Percentiles rank a stretch among this genome's conserved stretches.
phyloP scores from a whole-genome alignment of 179 eudicot species.

The Beta corolliflora region DNA sequence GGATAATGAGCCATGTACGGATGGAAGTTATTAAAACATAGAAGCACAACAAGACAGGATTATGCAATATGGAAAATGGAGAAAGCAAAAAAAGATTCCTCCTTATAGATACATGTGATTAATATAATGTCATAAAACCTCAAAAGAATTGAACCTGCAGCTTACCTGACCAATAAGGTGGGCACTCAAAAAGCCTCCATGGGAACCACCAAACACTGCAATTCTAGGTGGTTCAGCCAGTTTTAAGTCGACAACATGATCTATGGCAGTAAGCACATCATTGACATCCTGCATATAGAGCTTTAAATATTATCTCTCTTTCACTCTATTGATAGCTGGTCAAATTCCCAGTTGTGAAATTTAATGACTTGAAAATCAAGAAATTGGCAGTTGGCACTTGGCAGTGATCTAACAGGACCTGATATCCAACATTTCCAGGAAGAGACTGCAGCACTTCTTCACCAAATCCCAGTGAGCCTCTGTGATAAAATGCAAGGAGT shows the following conservation, averaged over 20 bases:
- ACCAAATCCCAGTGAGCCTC: constrained; percentile 96
- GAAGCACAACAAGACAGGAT: neutral
- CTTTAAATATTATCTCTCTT: neutral
- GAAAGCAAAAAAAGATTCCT: neutral
- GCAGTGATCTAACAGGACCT: constrained; percentile 44
- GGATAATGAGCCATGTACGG: neutral
- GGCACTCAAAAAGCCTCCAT: constrained; percentile 95
- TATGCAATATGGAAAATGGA: neutral
- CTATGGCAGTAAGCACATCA: constrained; percentile 87
- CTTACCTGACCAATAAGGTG: constrained; percentile 96
- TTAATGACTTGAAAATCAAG: neutral
- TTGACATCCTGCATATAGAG: constrained; percentile 62
- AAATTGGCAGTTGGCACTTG: neutral
- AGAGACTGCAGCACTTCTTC: constrained; percentile 98
- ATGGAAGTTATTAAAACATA: neutral
- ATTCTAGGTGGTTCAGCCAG: constrained; percentile 80
- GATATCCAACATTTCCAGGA: constrained; percentile 81
- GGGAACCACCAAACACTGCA: constrained; percentile 83
- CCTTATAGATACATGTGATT: neutral
- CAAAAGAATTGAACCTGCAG: neutral
- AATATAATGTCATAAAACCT: neutral
- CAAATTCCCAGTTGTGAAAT: neutral
- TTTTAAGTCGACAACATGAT: constrained; percentile 56
- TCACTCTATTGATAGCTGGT: neutral
- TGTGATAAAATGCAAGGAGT: constrained; percentile 30